Evolutionary conservation across 345 rosid genomes (phyloP).

Genomic region (Salix koriyanagi): DNA sequence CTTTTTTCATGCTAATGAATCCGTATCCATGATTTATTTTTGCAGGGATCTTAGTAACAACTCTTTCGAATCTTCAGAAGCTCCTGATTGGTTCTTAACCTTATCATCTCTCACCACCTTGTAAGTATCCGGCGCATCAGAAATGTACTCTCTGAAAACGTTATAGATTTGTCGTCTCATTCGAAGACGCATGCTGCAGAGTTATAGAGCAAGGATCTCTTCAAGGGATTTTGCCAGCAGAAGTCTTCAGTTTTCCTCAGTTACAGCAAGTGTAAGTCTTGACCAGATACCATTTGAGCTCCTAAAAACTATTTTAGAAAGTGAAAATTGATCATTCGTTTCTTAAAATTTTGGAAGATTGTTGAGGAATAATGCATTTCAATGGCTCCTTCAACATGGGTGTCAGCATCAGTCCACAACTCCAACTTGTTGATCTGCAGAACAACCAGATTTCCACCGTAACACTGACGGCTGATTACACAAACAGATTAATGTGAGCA

Average conservation of each 20-base stretch:
- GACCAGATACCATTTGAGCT: background rate
- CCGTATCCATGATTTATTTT: background rate
- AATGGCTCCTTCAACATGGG: constrained; percentile 58
- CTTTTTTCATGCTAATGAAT: background rate
- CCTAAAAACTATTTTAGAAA: background rate
- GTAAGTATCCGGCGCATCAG: constrained; percentile 39
- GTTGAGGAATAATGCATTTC: constrained; percentile 64
- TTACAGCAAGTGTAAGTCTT: constrained; percentile 79
- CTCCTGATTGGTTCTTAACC: constrained; percentile 85
- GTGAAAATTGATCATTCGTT: background rate
- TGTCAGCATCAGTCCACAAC: constrained; percentile 46
- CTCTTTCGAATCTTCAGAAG: constrained; percentile 55
- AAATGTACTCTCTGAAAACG: background rate
- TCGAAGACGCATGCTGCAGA: constrained; percentile 28
- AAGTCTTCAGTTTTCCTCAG: constrained; percentile 62
- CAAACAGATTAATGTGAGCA: constrained; percentile 59
- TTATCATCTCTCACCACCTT: constrained; percentile 77
- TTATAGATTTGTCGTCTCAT: constrained; percentile 1
- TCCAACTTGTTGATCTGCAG: constrained; percentile 68
- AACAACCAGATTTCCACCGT: constrained; percentile 68
- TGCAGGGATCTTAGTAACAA: constrained; percentile 90
- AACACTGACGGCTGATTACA: constrained; percentile 45
- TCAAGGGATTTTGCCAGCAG: constrained; percentile 55
- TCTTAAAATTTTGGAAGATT: constrained; percentile 41
- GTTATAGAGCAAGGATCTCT: constrained; percentile 74